Evolutionary conservation across 2,329 filamentous ascomycete genomes (phyloP).

Genomic region (Clonostachys byssicola): DNA sequence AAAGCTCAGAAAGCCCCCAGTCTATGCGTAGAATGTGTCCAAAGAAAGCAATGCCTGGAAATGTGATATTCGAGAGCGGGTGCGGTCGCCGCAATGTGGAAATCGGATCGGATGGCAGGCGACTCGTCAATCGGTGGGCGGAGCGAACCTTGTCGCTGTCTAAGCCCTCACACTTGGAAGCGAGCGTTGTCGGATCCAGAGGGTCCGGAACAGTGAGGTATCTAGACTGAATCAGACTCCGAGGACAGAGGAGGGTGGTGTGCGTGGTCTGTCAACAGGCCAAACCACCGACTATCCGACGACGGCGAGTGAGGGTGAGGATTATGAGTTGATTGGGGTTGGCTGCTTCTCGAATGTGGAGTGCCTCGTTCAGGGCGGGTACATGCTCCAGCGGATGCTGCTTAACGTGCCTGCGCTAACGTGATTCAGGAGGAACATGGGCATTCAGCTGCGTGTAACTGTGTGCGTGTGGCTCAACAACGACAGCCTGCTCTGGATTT

Average conservation of each 20-base stretch:
- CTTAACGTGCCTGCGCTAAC: not conserved
- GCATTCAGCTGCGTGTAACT: too few species aligned
- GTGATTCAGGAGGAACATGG: too few species aligned
- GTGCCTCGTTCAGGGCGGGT: not conserved
- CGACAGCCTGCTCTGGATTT: too few species aligned
- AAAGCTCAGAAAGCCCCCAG: not conserved
- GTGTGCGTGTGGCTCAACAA: too few species aligned
- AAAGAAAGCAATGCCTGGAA: not conserved
- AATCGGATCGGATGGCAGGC: too few species aligned
- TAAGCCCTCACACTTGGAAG: not conserved
- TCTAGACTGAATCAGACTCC: too few species aligned
- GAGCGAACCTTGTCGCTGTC: too few species aligned
- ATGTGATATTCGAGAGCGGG: not conserved
- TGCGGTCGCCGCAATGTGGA: not conserved
- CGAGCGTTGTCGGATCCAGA: not conserved
- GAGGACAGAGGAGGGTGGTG: too few species aligned
- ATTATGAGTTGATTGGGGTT: not conserved
- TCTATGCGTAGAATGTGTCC: not conserved
- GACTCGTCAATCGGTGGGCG: too few species aligned
- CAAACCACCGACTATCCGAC: too few species aligned
- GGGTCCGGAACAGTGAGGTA: not conserved
- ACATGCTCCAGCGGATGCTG: not conserved
- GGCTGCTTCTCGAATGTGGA: not conserved
- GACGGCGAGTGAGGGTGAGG: not conserved
- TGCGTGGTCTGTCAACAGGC: too few species aligned